A percentile compares a stretch with the other conserved stretches of the same genome.
Evolutionary conservation across 2,329 filamentous ascomycete species (phyloP).

Genomic region (Trichoderma asperellum): DNA sequence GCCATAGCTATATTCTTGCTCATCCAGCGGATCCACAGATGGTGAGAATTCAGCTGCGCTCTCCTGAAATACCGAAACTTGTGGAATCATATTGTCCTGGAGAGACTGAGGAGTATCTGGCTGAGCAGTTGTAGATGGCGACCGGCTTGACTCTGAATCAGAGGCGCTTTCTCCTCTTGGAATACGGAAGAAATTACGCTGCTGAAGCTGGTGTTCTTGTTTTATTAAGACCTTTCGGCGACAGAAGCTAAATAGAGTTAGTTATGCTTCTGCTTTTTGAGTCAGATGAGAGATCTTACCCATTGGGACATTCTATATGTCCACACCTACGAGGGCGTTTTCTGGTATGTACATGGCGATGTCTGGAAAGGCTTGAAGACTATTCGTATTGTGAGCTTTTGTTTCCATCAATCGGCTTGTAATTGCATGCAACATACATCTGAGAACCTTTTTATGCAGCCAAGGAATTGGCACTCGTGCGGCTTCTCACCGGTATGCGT

Average conservation of each 20-base stretch:
- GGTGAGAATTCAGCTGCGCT: constrained; percentile 55
- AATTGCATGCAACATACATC: constrained; percentile 56
- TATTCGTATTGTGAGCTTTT: constrained; percentile 37
- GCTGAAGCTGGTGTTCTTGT: constrained; percentile 65
- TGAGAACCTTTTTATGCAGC: constrained; percentile 70
- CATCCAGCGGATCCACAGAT: constrained; percentile 59
- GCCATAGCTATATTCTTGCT: constrained; percentile 52
- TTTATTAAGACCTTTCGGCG: constrained; percentile 74
- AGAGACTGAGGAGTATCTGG: constrained; percentile 57
- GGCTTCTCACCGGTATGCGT: constrained; percentile 75
- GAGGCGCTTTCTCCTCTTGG: constrained; percentile 57
- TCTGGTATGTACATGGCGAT: constrained; percentile 68
- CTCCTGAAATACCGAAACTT: constrained; percentile 43
- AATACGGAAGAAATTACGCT: constrained; percentile 60
- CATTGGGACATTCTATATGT: constrained; percentile 65
- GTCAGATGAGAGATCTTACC: constrained; percentile 45
- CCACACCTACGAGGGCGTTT: constrained; percentile 68
- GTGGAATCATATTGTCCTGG: constrained; percentile 46
- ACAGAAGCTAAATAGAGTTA: constrained; percentile 61
- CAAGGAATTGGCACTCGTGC: constrained; percentile 67
- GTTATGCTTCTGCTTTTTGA: neutral
- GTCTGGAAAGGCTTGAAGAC: constrained; percentile 68
- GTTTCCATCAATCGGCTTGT: neutral
- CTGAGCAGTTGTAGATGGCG: constrained; percentile 62
- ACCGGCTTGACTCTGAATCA: constrained; percentile 62